Conservation (phyloP, 1,139 yeast genomes). For the Pichia sp. region DNA sequence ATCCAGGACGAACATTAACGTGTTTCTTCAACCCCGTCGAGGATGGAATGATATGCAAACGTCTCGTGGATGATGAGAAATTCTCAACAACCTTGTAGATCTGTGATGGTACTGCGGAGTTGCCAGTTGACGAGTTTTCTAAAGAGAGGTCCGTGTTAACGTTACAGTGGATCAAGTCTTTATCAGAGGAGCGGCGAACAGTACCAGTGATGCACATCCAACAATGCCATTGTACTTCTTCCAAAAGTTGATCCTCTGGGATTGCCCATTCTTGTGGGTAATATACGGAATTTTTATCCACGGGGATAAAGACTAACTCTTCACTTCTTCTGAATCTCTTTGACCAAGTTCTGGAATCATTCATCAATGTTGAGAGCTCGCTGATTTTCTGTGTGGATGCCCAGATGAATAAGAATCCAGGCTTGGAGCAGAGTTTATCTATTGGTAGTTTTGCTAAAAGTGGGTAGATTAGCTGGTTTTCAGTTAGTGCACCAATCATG, state of each 20-base stretch:
- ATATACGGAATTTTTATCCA: slow-evolving; percentile 51
- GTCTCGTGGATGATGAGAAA: slow-evolving; percentile 72
- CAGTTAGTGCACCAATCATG: slow-evolving; percentile 82
- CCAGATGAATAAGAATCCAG: slow-evolving; percentile 85
- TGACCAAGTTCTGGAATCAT: slow-evolving; percentile 53
- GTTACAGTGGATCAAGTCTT: slow-evolving; percentile 83
- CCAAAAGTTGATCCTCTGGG: slow-evolving; percentile 38
- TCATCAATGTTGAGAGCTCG: slow-evolving; percentile 49
- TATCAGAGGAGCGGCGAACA: slow-evolving; percentile 76
- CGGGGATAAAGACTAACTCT: slow-evolving; percentile 67
- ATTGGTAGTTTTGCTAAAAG: slow-evolving; percentile 60
- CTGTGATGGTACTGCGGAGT: slow-evolving; percentile 63
- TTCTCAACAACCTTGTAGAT: slow-evolving; percentile 85
- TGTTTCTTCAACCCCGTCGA: slow-evolving; percentile 56
- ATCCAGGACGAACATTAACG: slow-evolving; percentile 71
- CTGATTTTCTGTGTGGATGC: slow-evolving; percentile 66
- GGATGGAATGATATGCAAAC: slow-evolving; percentile 79
- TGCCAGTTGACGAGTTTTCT: slow-evolving; percentile 33
- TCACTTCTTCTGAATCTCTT: slow-evolving; percentile 83
- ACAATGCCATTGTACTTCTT: slow-evolving; percentile 80
- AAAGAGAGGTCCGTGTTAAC: slow-evolving; percentile 83
- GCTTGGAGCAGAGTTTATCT: slow-evolving; percentile 67
- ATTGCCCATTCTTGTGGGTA: slow-evolving; percentile 42
- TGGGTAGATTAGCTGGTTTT: slow-evolving; percentile 59
- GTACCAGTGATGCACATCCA: slow-evolving; percentile 98